Evolutionary conservation across 2,329 filamentous ascomycete genomes (phyloP).

Genomic region (Seiridium cupressi): DNA sequence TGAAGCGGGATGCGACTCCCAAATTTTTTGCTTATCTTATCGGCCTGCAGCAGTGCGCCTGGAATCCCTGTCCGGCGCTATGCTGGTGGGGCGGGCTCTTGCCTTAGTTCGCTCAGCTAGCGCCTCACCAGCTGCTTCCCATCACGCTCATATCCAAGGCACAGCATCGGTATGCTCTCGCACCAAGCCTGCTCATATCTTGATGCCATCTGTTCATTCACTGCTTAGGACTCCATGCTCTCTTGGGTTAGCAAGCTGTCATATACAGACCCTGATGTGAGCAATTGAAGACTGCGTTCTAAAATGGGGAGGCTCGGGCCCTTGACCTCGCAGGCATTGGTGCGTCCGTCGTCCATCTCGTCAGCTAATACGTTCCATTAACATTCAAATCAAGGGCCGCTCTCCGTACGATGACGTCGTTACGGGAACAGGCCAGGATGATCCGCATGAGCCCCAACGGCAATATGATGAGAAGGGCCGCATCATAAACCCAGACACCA

Average conservation of each 20-base stretch:
- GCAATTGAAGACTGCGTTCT: slow-evolving; percentile 1
- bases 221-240: too few species aligned
- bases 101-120: too few species aligned
- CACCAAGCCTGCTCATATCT: too few species aligned
- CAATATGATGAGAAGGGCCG: slow-evolving; percentile 55
- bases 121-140: too few species aligned
- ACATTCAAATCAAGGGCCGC: slow-evolving; percentile 42
- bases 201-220: too few species aligned
- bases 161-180: too few species aligned
- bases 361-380: background rate
- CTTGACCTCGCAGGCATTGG: slow-evolving; percentile 55
- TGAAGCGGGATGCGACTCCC: slow-evolving; percentile 13
- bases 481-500: slow-evolving; percentile 53
- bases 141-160: too few species aligned
- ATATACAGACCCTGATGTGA: too few species aligned
- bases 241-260: too few species aligned
- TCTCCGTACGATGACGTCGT: slow-evolving; percentile 60
- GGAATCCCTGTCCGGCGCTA: too few species aligned
- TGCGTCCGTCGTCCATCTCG: slow-evolving; percentile 27
- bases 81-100: too few species aligned
- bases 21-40: slow-evolving; percentile 10
- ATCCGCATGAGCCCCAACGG: slow-evolving; percentile 40
- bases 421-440: slow-evolving; percentile 43
- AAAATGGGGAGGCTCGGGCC: slow-evolving; percentile 55
- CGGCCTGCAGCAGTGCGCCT: background rate